Base-by-base conservation (phyloP, 139 green algal genomes). In the Pseudopediastrum boryanum region DNA sequence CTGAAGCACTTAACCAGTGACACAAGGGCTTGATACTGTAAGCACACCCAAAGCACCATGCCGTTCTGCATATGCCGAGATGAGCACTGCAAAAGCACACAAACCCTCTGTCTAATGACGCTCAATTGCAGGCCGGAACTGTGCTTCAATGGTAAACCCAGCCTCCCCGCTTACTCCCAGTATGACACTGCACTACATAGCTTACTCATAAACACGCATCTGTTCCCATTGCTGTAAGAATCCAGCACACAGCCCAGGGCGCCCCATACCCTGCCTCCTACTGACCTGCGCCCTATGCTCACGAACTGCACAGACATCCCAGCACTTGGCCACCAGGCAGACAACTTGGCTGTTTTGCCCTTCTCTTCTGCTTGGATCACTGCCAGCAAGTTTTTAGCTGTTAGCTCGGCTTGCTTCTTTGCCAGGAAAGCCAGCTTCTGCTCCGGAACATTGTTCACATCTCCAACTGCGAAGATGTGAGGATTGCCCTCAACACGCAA, bases 391-490 rank as follows among this genome's bases (percentile, higher is more conserved):
- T 31, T 81, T 23, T n/a, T 29, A 21, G 75, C 75, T 5, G 66
- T 63, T 36, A 75, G 46, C 33, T 65, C 13, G 2, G 63, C 75
- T 25, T 81, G 75, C 48, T 54, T 27, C 13, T n/a, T 33, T 27
- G 75, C 75, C 44, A 81, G 64, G 75, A 75, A 81, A 9, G 63
- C 75, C n/a, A 81, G 75, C 62, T 81, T 81, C 23, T 65, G n/a
- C 44, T 81, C 75, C 23, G 5, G 19, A 23, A 81, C 75, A 13
- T 81, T 38, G 13, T 36, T 81, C 10, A 67, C 54, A 59, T 81
- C 75, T n/a, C 75, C 75, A 3, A 75, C 62, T 5, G 75, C 75
- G 33, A 81, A 81, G 23, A 81, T 36, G 2, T 25, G 19, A 23
- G 48, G 50, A 36, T 75, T 36, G 46, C 75, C 75, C 5, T 59